Conservation (phyloP, 2,329 filamentous ascomycete genomes). For the Mycosphaerelloides madeirae region DNA sequence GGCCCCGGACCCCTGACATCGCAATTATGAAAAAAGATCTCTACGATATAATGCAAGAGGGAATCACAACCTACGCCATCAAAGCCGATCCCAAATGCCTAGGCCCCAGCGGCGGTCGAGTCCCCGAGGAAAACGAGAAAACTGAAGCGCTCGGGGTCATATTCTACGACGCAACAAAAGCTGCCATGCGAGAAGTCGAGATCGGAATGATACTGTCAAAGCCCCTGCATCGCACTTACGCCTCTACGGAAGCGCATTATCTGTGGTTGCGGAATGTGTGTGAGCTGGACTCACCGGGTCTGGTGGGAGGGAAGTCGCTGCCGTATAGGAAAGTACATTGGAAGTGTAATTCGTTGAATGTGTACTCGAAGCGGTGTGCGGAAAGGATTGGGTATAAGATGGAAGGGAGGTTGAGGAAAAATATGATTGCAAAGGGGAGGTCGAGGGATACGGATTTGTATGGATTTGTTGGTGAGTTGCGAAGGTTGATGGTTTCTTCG, state of each 20-base stretch:
- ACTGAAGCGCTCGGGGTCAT: constrained; percentile 39
- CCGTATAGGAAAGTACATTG: constrained; percentile 58
- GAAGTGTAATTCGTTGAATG: constrained; percentile 59
- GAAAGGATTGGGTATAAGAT: constrained; percentile 53
- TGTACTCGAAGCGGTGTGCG: constrained; percentile 51
- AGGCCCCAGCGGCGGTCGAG: background rate
- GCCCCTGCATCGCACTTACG: constrained; percentile 50
- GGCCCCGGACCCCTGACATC: constrained; percentile 24
- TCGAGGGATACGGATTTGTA: constrained; percentile 59
- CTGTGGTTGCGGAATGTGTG: constrained; percentile 53
- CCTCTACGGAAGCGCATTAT: constrained; percentile 56
- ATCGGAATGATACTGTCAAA: constrained; percentile 55
- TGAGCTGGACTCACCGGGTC: constrained; percentile 31
- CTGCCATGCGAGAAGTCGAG: constrained; percentile 50
- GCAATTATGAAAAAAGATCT: constrained; percentile 11
- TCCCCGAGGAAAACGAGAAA: background rate
- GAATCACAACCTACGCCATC: constrained; percentile 43
- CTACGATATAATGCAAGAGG: constrained; percentile 7
- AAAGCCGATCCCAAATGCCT: constrained; percentile 29
- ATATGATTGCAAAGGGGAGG: constrained; percentile 56
- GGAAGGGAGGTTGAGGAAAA: constrained; percentile 59
- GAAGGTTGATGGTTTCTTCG: no score
- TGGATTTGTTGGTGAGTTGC: no score
- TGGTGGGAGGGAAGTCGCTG: constrained; percentile 27
- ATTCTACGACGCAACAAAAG: constrained; percentile 44